These are phyloP conservation scores for Pyrus communis DNA, from an alignment of 306 rosid species.

Conservation along the genomic window DNA sequence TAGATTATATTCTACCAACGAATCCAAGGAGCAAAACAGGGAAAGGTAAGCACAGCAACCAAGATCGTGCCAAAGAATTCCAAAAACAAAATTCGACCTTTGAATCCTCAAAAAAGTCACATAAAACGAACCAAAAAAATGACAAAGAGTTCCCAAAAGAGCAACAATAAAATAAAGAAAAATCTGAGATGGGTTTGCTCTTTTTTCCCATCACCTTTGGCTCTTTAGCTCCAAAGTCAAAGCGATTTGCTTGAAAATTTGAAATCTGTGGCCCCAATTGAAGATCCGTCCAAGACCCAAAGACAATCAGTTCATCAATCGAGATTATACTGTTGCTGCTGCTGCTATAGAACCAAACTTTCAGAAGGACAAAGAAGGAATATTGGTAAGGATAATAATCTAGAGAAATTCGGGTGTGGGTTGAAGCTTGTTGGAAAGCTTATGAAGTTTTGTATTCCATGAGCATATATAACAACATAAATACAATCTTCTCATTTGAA, in stretches of 20 bases:
- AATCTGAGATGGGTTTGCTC: conserved; percentile 1
- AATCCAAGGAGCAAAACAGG: conserved; percentile 50
- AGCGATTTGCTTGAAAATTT: neutral
- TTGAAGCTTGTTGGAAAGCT: conserved; percentile 26
- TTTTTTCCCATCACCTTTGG: conserved; percentile 14
- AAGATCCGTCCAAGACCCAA: conserved; percentile 22
- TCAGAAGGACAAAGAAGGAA: neutral
- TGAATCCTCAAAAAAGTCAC: conserved; percentile 23
- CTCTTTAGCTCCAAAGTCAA: conserved; percentile 40
- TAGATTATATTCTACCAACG: conserved; percentile 18
- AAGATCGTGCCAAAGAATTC: conserved; percentile 33
- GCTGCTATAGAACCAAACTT: neutral
- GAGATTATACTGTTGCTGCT: conserved; percentile 23
- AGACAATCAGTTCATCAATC: conserved; percentile 31
- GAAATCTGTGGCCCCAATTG: conserved; percentile 35
- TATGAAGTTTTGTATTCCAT: neutral
- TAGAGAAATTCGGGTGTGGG: conserved; percentile 18
- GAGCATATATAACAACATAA: neutral
- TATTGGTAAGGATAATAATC: neutral
- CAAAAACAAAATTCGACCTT: conserved; percentile 20
- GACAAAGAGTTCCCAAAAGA: neutral
- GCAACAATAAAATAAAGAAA: neutral
- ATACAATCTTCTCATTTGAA: neutral
- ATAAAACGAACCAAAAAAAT: conserved; percentile 6
- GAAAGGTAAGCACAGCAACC: conserved; percentile 33